A percentile compares a stretch with the other conserved stretches of the same genome.
These are phyloP conservation scores for Nakazawaea holstii DNA, from an alignment of 805 yeast species.

Conservation along the genomic window DNA sequence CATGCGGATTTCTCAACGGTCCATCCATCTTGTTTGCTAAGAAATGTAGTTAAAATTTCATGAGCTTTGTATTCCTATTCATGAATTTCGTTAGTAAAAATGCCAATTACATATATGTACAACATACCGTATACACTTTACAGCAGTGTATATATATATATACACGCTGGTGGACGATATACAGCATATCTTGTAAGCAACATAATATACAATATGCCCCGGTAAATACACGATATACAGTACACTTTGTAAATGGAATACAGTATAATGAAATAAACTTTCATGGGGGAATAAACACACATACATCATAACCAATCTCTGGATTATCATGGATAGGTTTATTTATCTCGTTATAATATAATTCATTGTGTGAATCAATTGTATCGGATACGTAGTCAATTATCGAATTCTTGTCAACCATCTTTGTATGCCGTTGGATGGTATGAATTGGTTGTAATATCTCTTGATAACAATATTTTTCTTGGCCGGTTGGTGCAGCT, in stretches of 20 bases:
- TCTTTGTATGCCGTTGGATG: not conserved
- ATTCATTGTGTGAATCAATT: constrained; percentile 6
- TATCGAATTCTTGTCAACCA: constrained; percentile 10
- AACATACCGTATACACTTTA: not conserved
- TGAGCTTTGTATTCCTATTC: constrained; percentile 22
- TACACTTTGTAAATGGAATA: too few relatives aligned
- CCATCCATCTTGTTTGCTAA: constrained; percentile 19
- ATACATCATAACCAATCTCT: constrained; percentile 15
- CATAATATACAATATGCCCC: too few relatives aligned
- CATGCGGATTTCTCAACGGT: constrained; percentile 19
- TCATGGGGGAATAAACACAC: constrained; percentile 1
- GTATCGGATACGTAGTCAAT: constrained; percentile 11
- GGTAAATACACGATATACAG: too few relatives aligned
- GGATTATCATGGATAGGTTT: constrained; percentile 17
- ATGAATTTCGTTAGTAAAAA: too few relatives aligned
- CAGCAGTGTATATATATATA: too few relatives aligned
- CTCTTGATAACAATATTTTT: too few relatives aligned
- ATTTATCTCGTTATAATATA: constrained; percentile 14
- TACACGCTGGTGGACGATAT: too few relatives aligned
- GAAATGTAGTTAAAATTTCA: constrained; percentile 16
- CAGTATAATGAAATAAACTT: too few relatives aligned
- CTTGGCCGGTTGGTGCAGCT: too few relatives aligned
- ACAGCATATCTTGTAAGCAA: too few relatives aligned
- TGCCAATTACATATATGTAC: too few relatives aligned
- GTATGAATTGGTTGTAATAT: too few relatives aligned